Evolutionary conservation across 352 stramenopile species (phyloP).

Genomic region (Phytophthora sp.): DNA sequence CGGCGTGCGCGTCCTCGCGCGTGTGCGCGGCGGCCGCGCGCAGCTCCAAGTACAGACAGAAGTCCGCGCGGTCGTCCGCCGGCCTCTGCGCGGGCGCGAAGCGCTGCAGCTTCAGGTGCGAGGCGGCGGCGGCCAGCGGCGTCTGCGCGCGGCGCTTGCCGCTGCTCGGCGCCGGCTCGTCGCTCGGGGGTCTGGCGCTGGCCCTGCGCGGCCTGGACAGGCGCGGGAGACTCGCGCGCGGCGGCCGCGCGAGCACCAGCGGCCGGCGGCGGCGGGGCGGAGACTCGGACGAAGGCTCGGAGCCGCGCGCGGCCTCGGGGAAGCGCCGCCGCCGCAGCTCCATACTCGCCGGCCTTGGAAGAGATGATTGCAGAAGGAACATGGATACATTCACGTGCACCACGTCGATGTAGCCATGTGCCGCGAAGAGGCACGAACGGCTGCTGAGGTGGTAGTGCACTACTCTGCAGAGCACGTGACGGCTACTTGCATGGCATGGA

Average conservation of each 20-base stretch:
- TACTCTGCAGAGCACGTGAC: too few species aligned
- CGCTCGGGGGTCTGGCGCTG: background rate
- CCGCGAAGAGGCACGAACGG: too few species aligned
- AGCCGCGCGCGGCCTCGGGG: conserved; percentile 2
- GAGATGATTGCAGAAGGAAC: too few species aligned
- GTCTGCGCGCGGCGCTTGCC: conserved; percentile 2
- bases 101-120: conserved; percentile 40
- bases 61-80: conserved; percentile 41
- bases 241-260: conserved; percentile 19
- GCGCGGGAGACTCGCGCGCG: conserved; percentile 16
- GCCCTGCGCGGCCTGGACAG: conserved; percentile 24
- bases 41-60: conserved; percentile 47
- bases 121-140: background rate
- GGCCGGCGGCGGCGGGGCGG: conserved; percentile 10
- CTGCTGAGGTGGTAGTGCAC: too few species aligned
- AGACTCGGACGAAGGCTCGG: conserved; percentile 10
- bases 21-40: background rate
- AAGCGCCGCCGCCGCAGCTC: conserved; percentile 23
- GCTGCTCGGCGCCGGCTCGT: background rate
- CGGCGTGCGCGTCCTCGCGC: conserved; percentile 39
- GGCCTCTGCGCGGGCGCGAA: conserved; percentile 36
- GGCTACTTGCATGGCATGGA: too few species aligned
- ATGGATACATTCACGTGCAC: too few species aligned
- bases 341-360: too few species aligned
- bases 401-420: background rate